Base-by-base conservation (phyloP, 129 eudicot genomes). In the Helianthus tuberosus region DNA sequence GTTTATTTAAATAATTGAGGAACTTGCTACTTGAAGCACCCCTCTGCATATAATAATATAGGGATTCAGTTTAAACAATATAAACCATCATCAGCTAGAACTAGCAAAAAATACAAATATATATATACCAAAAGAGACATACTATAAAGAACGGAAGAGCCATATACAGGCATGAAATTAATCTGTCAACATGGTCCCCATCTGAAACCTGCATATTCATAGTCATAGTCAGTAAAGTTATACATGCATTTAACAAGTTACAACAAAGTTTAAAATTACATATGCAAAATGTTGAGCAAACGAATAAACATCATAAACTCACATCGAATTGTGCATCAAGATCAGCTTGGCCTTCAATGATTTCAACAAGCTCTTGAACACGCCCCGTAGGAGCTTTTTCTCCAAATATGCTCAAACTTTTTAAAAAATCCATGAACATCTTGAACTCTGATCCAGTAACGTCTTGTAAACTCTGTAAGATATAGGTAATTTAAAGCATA, bases 11-110 rank as follows among this genome's bases (percentile, higher is more conserved):
- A 80, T 93, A 93, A 61, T 81, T 84, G 79, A 89, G 86, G 65
- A 89, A 93, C 71, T 90, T 93, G 86, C 98, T 90, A 72, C 89
- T 89, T 27, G 98, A 93, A 77, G 96, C 98, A 78, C 98, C 98
- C 82, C 90, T 77, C 98, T 93, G 91, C 80, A 77, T 15, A 69
- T 27, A 81, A 69, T 27, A 81, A 80, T 60, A 11, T 50, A 64
- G 29, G 38, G 69, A 1, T 57, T 72, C 63, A 77, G 76, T 71
- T 66, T 11, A 51, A 29, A 44, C 63, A 14, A 77, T 1, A n/a
- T 11, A 13, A 29, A 17, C 12, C 61, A 39, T 69, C 14, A 27
- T 27, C 3, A 20, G 23, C 39, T 61, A 10, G 25, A 71, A 71
- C 54, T 55, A 20, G 52, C 41, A 20, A 44, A 23, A 29, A 17